Evolutionary conservation across 2,329 filamentous ascomycete species (phyloP), one percentile per base, ranked within the genome.

Genomic region (Fusarium sp.): DNA sequence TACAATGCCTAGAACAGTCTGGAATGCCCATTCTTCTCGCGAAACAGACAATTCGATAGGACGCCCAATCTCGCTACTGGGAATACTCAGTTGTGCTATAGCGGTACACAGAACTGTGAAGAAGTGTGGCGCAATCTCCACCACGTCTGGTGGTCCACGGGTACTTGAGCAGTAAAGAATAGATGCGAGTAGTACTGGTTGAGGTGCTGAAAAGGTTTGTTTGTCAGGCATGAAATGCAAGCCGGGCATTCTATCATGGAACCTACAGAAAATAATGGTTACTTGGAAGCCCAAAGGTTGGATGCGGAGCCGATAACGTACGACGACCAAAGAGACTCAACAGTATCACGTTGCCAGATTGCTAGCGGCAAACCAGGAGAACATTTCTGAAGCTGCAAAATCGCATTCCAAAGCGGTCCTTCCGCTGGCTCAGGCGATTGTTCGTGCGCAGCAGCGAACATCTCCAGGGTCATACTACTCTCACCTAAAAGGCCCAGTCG

Each of bases 241-340:
- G 3, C 49, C 60, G 0, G 60, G 60, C 57, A 62, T 62, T 15
- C 57, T 28, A 5, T 62, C 60, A 20, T 62, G 60, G 20, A 57
- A 62, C 1, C 58, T 61, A 12, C 5, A 18, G 4, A 9, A 16
- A 0, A 0, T 0, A 36, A 6, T 23, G 1, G 13, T 57, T 41
- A 59, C 11, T 13, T 34, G 44, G 9, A 30, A 30, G 30, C 10
- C 7, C 6, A 10, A 4, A 18, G 6, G 12, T 4, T 8, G 13
- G 10, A 30, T 15, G 2, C 4, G 0, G 3, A 8, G 9, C 3
- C 4, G 0, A 2, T 5, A 3, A 62, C 58, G 1, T 62, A 62
- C 58, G 60, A 56, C 1, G 57, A 62, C 60, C 60, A 62, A 0
- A 62, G 36, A 4, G 60, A 62, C 6, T 62, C 60, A 4, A 62